Evolutionary conservation across 2,329 filamentous ascomycete genomes (phyloP).

Genomic region (Claviceps sp.): DNA sequence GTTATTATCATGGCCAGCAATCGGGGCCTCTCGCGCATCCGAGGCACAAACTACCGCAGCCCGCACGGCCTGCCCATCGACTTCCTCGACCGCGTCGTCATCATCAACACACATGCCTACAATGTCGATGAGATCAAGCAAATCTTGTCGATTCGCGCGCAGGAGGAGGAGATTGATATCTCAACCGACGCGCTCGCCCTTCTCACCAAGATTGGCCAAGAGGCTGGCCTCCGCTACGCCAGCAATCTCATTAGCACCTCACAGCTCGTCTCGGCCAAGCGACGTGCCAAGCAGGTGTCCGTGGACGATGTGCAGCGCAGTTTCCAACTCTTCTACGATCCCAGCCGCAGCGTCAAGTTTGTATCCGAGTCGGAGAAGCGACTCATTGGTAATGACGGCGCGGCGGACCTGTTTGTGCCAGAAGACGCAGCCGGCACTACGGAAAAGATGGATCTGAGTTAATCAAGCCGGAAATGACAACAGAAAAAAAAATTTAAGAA

Average conservation of each 20-base stretch:
- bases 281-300: slow-evolving; percentile 68
- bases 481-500: background rate
- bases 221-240: slow-evolving; percentile 87
- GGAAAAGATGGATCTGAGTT: slow-evolving; percentile 34
- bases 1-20: slow-evolving; percentile 99
- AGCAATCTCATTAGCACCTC: slow-evolving; percentile 95
- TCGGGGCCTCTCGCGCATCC: slow-evolving; percentile 77
- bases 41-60: slow-evolving; percentile 84
- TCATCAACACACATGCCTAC: slow-evolving; percentile 88
- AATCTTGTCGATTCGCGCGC: slow-evolving; percentile 81
- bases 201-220: slow-evolving; percentile 88
- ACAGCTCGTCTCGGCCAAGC: slow-evolving; percentile 74
- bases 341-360: slow-evolving; percentile 76
- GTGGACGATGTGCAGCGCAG: slow-evolving; percentile 86
- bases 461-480: slow-evolving; percentile 3
- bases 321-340: slow-evolving; percentile 90
- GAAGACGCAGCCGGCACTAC: slow-evolving; percentile 20
- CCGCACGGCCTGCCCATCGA: slow-evolving; percentile 91
- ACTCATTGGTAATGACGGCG: slow-evolving; percentile 77
- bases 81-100: slow-evolving; percentile 90
- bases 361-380: slow-evolving; percentile 83
- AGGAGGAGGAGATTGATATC: slow-evolving; percentile 91
- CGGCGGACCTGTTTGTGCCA: slow-evolving; percentile 53
- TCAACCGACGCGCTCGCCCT: slow-evolving; percentile 81
- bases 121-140: slow-evolving; percentile 73